Conservation (phyloP, 805 yeast genomes). For the Yamadazyma takamatsuzukensis region DNA sequence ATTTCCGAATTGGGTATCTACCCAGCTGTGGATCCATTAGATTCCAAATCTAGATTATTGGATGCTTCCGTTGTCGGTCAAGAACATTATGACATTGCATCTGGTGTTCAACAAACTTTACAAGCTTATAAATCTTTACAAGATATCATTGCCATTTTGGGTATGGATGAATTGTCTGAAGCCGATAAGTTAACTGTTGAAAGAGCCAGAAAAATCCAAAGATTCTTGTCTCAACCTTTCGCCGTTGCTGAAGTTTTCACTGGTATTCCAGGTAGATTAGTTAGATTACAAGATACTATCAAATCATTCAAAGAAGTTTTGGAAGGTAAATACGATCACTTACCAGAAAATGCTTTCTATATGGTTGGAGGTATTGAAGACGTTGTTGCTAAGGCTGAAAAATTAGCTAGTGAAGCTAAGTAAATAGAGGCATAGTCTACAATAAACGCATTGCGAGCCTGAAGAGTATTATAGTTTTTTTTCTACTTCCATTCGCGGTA, state of each 20-base stretch:
- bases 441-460: no score
- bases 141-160: constrained; percentile 99
- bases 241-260: constrained; percentile 99
- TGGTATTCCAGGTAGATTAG: constrained; percentile 98
- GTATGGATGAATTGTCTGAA: constrained; percentile 99
- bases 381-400: constrained; percentile 97
- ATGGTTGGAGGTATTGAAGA: constrained; percentile 99
- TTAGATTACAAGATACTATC: constrained; percentile 93
- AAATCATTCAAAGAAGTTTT: constrained; percentile 94
- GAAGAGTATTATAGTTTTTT: no score
- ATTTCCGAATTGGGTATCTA: constrained; percentile 99
- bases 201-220: constrained; percentile 99
- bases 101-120: constrained; percentile 94
- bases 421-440: constrained; percentile 4
- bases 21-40: constrained; percentile 99
- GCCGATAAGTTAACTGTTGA: constrained; percentile 98
- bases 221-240: constrained; percentile 99
- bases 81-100: constrained; percentile 96
- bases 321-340: constrained; percentile 97
- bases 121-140: constrained; percentile 99
- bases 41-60: constrained; percentile 97
- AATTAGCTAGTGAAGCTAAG: constrained; percentile 86
- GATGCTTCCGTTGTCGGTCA: constrained; percentile 97
- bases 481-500: no score
- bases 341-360: constrained; percentile 99